Base-by-base conservation (phyloP, 192 early-diverging fungal genomes). In the Coemansia asiatica region DNA sequence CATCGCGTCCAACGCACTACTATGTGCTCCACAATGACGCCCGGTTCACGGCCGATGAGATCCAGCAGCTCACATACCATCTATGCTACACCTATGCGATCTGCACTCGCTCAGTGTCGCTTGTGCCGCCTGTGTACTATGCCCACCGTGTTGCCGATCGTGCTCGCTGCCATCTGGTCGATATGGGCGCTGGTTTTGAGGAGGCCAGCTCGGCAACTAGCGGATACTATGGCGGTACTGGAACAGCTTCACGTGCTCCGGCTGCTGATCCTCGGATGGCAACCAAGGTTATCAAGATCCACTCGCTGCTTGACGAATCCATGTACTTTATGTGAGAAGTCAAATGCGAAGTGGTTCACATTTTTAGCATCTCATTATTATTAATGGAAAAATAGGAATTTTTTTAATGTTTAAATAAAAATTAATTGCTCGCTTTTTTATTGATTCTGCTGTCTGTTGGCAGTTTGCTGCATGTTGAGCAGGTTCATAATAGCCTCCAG, bases 1-100 rank as follows among this genome's bases (percentile, higher is more conserved):
- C 95, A 1, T 94, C 93, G 15, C 90, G 94, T 28, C 94, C 95
- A 1, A 91, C 90, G 0, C 92, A 92, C 68, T 98, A 98, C 86
- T 87, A 90, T 54, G 94, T 96, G 16, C 71, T 98, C 36, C 82
- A 89, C 61, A 92, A 98, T 60, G 94, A 97, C 38, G 90, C 93
- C 72, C 76, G 83, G 9, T 95, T 95, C 54, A 83, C 84, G 0
- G 66, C 88, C 7, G 92, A 98, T 63, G 80, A 85, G 36, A 73
- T 98, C 27, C 93, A 96, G 66, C 84, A 90, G 59, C 81, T 98
- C 21, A 95, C 94, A 0, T 96, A 94, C 81, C 81, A 89, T 6
- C 81, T 97, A 33, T 97, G 95, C 69, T 96, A 94, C 68, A 79
- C 93, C 33, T 98, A 93, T 76, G 90, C 90, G 33, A 85, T 93